Percentiles rank a stretch among this genome's conserved stretches.
Evolutionary conservation across 257 asterid genomes (phyloP).

Genomic region (Solanum sejunctum): DNA sequence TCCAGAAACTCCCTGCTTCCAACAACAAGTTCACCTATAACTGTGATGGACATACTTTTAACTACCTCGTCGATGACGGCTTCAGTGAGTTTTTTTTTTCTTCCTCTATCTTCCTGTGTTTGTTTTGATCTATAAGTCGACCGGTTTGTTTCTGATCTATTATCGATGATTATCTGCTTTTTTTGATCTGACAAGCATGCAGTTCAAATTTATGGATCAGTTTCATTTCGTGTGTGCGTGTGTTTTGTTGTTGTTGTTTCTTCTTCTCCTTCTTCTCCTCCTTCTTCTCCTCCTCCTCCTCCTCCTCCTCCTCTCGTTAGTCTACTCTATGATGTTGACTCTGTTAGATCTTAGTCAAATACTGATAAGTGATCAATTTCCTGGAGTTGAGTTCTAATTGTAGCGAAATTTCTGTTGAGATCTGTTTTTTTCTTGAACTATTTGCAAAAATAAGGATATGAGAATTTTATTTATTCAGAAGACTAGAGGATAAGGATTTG

Average conservation of each 20-base stretch:
- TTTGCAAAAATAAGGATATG: neutral
- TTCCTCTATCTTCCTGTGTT: neutral
- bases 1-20: conserved; percentile 83
- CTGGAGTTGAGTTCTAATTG: neutral
- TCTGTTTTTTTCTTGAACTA: neutral
- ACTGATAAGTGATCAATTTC: neutral
- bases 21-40: conserved; percentile 90
- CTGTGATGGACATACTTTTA: conserved; percentile 94
- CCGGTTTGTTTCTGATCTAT: neutral
- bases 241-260: neutral
- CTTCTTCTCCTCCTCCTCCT: neutral
- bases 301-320: neutral
- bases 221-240: neutral
- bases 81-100: conserved; percentile 38
- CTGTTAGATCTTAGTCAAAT: neutral
- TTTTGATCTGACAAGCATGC: neutral
- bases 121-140: neutral
- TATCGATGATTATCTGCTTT: neutral
- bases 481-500: neutral
- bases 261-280: too few relatives aligned
- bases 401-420: neutral
- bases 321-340: neutral
- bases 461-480: neutral
- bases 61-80: conserved; percentile 87
- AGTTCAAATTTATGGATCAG: neutral